phyloP scores from a whole-genome alignment of 495 filamentous ascomycete genomes.

The Lepidopterella palustris region DNA sequence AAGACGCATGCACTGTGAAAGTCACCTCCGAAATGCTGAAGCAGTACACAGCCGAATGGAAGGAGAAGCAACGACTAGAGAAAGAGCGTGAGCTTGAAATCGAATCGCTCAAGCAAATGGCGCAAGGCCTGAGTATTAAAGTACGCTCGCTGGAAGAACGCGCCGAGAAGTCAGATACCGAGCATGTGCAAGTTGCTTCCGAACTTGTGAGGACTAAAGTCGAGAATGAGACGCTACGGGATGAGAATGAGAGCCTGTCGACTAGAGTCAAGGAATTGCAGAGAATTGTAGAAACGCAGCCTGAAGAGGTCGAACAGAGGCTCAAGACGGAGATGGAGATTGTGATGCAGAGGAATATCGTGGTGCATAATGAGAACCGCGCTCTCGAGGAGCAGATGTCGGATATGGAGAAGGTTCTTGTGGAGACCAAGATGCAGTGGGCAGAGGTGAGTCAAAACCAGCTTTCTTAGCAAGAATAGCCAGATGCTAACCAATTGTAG shows the following conservation, averaged over 20 bases:
- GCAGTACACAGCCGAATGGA: constrained; percentile 81
- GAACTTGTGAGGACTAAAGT: constrained; percentile 88
- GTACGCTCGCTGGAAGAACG: constrained; percentile 81
- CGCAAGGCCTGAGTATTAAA: constrained; percentile 55
- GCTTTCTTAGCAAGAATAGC: not conserved
- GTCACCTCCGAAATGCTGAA: constrained; percentile 75
- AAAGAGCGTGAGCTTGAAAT: constrained; percentile 77
- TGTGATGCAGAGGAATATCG: constrained; percentile 84
- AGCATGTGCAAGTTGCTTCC: constrained; percentile 87
- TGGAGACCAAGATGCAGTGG: constrained; percentile 89
- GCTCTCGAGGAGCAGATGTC: constrained; percentile 80
- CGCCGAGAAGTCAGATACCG: constrained; percentile 79
- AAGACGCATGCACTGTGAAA: constrained; percentile 85
- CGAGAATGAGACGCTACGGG: constrained; percentile 80
- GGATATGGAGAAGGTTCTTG: constrained; percentile 91
- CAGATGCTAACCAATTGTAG: constrained; percentile 18
- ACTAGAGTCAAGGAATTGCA: constrained; percentile 77
- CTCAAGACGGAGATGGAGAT: constrained; percentile 83
- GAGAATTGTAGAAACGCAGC: constrained; percentile 79
- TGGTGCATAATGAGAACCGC: constrained; percentile 91
- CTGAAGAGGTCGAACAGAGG: constrained; percentile 76
- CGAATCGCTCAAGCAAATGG: constrained; percentile 62
- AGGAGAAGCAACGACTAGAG: constrained; percentile 71
- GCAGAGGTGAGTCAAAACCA: constrained; percentile 68
- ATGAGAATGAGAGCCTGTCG: constrained; percentile 79